phyloP scores from a whole-genome alignment of 805 yeast genomes.

The Starmerella sp. region DNA sequence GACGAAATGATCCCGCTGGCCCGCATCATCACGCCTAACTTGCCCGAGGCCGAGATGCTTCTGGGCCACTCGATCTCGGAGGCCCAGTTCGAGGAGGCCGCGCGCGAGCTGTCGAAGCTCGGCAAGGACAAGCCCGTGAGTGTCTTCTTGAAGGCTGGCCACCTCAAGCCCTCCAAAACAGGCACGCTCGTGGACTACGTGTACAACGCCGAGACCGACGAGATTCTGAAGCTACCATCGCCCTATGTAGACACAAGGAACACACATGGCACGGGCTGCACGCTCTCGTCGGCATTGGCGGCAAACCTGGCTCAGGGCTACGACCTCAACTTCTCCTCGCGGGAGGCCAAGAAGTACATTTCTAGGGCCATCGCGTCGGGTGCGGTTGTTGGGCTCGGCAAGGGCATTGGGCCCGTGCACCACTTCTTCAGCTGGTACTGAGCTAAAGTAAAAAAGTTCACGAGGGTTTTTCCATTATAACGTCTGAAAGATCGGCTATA shows the following conservation, averaged over 20 bases:
- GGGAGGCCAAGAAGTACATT: conserved; percentile 50
- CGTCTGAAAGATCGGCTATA: too few species aligned
- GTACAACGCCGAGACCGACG: conserved; percentile 30
- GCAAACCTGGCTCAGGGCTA: conserved; percentile 55
- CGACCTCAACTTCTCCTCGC: conserved; percentile 39
- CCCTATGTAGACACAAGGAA: conserved; percentile 37
- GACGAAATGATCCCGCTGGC: conserved; percentile 40
- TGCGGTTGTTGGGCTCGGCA: conserved; percentile 34
- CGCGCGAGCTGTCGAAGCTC: conserved; percentile 22
- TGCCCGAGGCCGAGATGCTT: conserved; percentile 45
- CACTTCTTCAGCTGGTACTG: conserved; percentile 35
- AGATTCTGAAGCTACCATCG: conserved; percentile 44
- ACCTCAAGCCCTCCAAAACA: conserved; percentile 32
- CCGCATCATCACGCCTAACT: conserved; percentile 62
- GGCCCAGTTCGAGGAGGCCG: conserved; percentile 15
- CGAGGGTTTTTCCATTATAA: too few species aligned
- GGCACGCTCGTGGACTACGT: conserved; percentile 18
- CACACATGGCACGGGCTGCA: conserved; percentile 88
- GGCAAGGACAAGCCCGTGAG: conserved; percentile 10
- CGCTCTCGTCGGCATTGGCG: conserved; percentile 70
- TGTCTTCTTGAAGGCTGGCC: conserved; percentile 74
- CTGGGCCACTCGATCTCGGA: conserved; percentile 12
- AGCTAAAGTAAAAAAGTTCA: too few species aligned
- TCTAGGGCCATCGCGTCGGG: conserved; percentile 46
- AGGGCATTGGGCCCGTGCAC: conserved; percentile 63